These are phyloP conservation scores for Gamsiella multidivaricata DNA, from an alignment of 192 early-diverging fungal species.

Conservation along the genomic window DNA sequence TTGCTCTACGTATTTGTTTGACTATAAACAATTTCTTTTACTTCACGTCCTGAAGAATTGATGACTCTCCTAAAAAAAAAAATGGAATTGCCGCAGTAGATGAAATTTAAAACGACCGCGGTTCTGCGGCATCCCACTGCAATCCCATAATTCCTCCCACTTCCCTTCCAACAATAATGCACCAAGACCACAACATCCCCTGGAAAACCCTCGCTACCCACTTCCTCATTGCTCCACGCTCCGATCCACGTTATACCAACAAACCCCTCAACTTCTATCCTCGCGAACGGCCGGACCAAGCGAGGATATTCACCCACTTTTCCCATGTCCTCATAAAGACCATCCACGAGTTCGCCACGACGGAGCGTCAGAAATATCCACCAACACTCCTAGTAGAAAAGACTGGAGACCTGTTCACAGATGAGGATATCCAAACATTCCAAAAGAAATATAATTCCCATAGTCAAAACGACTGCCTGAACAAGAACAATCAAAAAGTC, in stretches of 20 bases:
- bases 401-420: slow-evolving; percentile 4
- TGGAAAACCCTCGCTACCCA: slow-evolving; percentile 6
- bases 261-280: background rate
- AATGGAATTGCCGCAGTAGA: no score
- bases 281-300: slow-evolving; percentile 4
- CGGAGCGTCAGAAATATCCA: slow-evolving; percentile 13
- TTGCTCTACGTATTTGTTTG: no score
- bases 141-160: background rate
- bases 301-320: background rate
- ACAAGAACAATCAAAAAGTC: slow-evolving; percentile 1
- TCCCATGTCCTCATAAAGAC: slow-evolving; percentile 1
- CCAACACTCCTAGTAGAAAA: background rate
- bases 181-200: slow-evolving; percentile 15
- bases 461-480: background rate
- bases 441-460: background rate
- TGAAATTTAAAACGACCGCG: no score
- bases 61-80: no score
- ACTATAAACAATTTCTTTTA: no score
- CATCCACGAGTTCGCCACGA: slow-evolving; percentile 12
- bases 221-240: background rate
- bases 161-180: background rate
- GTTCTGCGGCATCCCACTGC: background rate
- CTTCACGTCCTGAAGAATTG: no score
- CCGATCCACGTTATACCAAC: background rate
- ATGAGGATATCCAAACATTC: background rate